These are phyloP conservation scores for Coffea humblotiana DNA, from an alignment of 305 asterid species.

Conservation along the genomic window DNA sequence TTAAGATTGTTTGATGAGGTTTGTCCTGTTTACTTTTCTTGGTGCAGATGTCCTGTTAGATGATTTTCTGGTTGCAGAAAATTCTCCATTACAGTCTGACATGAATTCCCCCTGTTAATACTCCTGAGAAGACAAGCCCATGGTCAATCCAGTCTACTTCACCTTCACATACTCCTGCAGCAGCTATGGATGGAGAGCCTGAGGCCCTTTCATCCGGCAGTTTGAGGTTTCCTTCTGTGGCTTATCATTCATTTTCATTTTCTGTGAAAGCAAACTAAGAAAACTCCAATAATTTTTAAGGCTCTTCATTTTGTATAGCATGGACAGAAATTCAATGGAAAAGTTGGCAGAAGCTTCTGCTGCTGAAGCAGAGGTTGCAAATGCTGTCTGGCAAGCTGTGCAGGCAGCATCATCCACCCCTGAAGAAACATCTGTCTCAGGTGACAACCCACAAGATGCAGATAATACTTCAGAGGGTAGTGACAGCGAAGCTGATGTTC, in stretches of 20 bases:
- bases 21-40: slow-evolving; percentile 7
- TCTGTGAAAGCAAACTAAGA: neutral
- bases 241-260: slow-evolving; percentile 20
- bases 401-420: slow-evolving; percentile 72
- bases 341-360: slow-evolving; percentile 93
- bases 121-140: slow-evolving; percentile 65
- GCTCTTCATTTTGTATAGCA: slow-evolving; percentile 36
- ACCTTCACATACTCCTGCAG: slow-evolving; percentile 37
- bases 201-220: slow-evolving; percentile 46
- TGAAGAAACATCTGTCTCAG: slow-evolving; percentile 71
- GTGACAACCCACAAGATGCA: slow-evolving; percentile 65
- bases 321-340: slow-evolving; percentile 78
- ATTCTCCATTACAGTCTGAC: slow-evolving; percentile 77
- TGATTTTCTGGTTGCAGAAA: slow-evolving; percentile 89
- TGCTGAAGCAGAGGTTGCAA: slow-evolving; percentile 98
- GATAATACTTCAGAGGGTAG: slow-evolving; percentile 81
- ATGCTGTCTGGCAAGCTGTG: slow-evolving; percentile 91
- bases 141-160: slow-evolving; percentile 42
- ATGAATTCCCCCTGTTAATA: slow-evolving; percentile 40
- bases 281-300: neutral
- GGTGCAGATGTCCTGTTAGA: slow-evolving; percentile 73
- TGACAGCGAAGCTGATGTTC: slow-evolving; percentile 81
- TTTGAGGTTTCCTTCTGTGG: slow-evolving; percentile 42
- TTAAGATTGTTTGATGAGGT: neutral
- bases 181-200: slow-evolving; percentile 56